Percentiles rank a stretch among this genome's conserved stretches.
Conservation (phyloP, 192 early-diverging fungal genomes). For the Nowakowskiella sp. region DNA sequence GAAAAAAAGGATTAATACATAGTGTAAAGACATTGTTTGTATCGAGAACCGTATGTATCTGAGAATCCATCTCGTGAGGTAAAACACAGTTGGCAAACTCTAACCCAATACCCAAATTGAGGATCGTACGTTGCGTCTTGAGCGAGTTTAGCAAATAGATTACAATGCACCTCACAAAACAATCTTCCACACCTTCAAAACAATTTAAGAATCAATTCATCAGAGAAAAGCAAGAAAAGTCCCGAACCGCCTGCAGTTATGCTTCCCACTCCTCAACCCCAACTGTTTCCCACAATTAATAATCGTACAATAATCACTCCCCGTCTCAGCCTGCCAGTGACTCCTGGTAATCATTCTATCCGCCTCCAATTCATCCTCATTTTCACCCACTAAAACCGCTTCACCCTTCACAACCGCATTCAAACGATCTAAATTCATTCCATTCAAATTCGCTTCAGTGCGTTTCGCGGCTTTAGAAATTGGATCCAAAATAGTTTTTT, state of each 20-base stretch:
- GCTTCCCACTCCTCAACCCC: conserved; percentile 27
- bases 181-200: conserved; percentile 33
- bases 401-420: no score
- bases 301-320: conserved; percentile 13
- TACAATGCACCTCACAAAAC: conserved; percentile 36
- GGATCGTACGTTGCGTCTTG: conserved; percentile 36
- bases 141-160: conserved; percentile 32
- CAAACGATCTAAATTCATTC: conserved; percentile 12
- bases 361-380: no score
- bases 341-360: conserved; percentile 19
- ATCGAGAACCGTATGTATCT: conserved; percentile 15
- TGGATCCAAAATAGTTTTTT: conserved; percentile 16
- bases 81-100: conserved; percentile 42
- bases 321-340: conserved; percentile 31
- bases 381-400: no score
- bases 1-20: background rate
- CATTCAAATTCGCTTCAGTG: conserved; percentile 11
- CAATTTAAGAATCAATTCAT: background rate
- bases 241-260: conserved; percentile 38
- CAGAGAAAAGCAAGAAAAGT: background rate
- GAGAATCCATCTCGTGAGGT: conserved; percentile 24
- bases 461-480: conserved; percentile 14
- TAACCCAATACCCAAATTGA: conserved; percentile 30
- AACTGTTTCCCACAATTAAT: conserved; percentile 30
- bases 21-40: background rate